Conservation (phyloP, 805 yeast species). For the Wickerhamomyces hampshirensis region DNA sequence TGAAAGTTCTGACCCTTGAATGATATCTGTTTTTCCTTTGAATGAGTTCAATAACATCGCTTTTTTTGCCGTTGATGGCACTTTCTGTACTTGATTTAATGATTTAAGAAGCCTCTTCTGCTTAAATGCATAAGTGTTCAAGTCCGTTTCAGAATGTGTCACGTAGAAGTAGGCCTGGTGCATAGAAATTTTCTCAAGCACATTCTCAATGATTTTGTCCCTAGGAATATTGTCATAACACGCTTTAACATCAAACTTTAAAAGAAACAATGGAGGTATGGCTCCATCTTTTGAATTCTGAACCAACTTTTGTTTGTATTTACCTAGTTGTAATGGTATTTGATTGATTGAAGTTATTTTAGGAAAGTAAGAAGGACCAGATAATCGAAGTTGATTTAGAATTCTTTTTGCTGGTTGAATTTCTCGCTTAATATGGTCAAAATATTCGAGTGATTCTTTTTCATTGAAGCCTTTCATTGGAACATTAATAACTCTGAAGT, state of each 20-base stretch:
- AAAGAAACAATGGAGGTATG: conserved; percentile 39
- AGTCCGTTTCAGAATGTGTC: not conserved
- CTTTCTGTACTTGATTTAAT: no score
- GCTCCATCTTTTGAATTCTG: conserved; percentile 13
- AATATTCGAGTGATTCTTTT: conserved; percentile 30
- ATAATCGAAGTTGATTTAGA: conserved; percentile 29
- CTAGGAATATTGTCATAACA: conserved; percentile 75
- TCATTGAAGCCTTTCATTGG: conserved; percentile 40
- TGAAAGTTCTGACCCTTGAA: conserved; percentile 41
- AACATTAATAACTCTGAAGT: conserved; percentile 55
- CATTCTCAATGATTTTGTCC: conserved; percentile 31
- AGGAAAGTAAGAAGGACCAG: conserved; percentile 24
- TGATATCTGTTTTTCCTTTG: conserved; percentile 13
- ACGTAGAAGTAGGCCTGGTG: conserved; percentile 8
- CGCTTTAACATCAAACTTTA: conserved; percentile 71
- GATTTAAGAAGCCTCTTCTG: no score
- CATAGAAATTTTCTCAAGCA: conserved; percentile 28
- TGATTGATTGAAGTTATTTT: conserved; percentile 41
- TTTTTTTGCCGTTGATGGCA: not conserved
- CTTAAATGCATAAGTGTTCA: no score
- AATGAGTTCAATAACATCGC: not conserved
- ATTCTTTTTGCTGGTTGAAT: conserved; percentile 41
- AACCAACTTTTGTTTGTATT: conserved; percentile 31
- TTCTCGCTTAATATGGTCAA: conserved; percentile 30
- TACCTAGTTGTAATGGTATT: conserved; percentile 33